phyloP scores from a whole-genome alignment of 2,329 filamentous ascomycete species.

The Fusarium sp. region DNA sequence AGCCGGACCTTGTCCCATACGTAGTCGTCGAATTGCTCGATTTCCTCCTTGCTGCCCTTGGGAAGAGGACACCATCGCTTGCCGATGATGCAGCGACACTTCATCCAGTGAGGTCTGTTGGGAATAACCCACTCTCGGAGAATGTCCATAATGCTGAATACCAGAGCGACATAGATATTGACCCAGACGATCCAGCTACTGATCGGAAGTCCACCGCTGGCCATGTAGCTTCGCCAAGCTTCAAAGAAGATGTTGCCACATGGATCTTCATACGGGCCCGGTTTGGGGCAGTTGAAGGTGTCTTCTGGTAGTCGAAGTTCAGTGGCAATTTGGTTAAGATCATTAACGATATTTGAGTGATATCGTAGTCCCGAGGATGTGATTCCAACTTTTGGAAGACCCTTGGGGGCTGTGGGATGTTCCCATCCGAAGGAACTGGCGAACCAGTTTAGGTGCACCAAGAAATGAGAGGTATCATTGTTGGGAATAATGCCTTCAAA shows the following conservation, averaged over 20 bases:
- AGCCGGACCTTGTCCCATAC: slow-evolving; percentile 42
- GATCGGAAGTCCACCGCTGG: slow-evolving; percentile 22
- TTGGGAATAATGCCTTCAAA: slow-evolving; percentile 42
- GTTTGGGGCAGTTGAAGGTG: slow-evolving; percentile 32
- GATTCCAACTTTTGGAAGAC: slow-evolving; percentile 36
- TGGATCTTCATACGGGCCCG: slow-evolving; percentile 23
- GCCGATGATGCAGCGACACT: slow-evolving; percentile 39
- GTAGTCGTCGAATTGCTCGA: slow-evolving; percentile 40
- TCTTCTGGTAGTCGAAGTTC: slow-evolving; percentile 36
- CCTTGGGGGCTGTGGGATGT: slow-evolving; percentile 38
- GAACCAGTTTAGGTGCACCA: slow-evolving; percentile 42
- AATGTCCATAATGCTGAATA: slow-evolving; percentile 19
- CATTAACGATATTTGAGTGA: slow-evolving; percentile 26
- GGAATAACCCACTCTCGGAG: slow-evolving; percentile 40
- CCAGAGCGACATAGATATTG: slow-evolving; percentile 22
- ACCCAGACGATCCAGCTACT: slow-evolving; percentile 30
- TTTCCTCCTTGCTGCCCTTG: slow-evolving; percentile 40
- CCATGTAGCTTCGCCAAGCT: slow-evolving; percentile 37
- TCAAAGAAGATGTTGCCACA: slow-evolving; percentile 44
- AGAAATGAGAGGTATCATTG: slow-evolving; percentile 39
- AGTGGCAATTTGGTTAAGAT: slow-evolving; percentile 37
- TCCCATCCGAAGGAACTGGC: slow-evolving; percentile 41
- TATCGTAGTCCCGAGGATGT: slow-evolving; percentile 28
- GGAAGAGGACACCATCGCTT: slow-evolving; percentile 41
- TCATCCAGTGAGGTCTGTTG: slow-evolving; percentile 42